A percentile compares a stretch with the other conserved stretches of the same genome.
Evolutionary conservation across 108 stramenopile species (phyloP).

Genomic region (Pseudonitzschia pungens): DNA sequence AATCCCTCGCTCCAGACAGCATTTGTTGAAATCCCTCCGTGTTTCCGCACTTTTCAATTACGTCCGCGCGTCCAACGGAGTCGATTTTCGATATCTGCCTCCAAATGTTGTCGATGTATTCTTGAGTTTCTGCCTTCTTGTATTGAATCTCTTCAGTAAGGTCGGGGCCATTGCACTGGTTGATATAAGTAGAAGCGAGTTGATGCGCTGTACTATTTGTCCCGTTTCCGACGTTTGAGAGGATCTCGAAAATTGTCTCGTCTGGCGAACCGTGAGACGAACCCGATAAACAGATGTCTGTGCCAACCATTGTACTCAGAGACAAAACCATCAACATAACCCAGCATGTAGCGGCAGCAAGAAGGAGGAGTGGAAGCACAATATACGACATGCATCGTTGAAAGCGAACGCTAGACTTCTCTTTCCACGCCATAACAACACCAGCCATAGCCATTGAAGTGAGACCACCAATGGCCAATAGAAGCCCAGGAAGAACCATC

Average conservation of each 20-base stretch:
- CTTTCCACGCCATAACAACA: constrained; percentile 40
- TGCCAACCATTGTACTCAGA: constrained; percentile 33
- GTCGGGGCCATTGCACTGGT: constrained; percentile 29
- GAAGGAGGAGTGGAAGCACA: constrained; percentile 42
- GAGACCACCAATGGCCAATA: constrained; percentile 25
- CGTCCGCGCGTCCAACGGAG: constrained; percentile 33
- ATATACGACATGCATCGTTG: constrained; percentile 39
- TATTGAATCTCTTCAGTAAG: constrained; percentile 28
- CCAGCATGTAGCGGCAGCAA: constrained; percentile 28
- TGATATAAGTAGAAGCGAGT: constrained; percentile 23
- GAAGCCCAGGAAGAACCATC: constrained; percentile 42
- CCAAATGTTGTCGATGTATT: constrained; percentile 41
- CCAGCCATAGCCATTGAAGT: constrained; percentile 28
- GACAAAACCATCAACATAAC: constrained; percentile 23
- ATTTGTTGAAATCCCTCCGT: constrained; percentile 26
- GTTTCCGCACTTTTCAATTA: constrained; percentile 37
- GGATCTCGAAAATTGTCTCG: constrained; percentile 28
- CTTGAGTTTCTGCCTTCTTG: constrained; percentile 22
- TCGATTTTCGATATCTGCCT: constrained; percentile 40
- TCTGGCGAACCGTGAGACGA: constrained; percentile 28
- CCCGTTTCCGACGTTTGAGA: not conserved
- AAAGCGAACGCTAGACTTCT: constrained; percentile 24
- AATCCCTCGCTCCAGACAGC: constrained; percentile 29
- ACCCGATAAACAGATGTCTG: constrained; percentile 24
- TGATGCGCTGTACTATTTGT: constrained; percentile 12